These are phyloP conservation scores for Ophiostoma tasmaniense DNA, from an alignment of 2,329 filamentous ascomycete species.

Conservation along the genomic window DNA sequence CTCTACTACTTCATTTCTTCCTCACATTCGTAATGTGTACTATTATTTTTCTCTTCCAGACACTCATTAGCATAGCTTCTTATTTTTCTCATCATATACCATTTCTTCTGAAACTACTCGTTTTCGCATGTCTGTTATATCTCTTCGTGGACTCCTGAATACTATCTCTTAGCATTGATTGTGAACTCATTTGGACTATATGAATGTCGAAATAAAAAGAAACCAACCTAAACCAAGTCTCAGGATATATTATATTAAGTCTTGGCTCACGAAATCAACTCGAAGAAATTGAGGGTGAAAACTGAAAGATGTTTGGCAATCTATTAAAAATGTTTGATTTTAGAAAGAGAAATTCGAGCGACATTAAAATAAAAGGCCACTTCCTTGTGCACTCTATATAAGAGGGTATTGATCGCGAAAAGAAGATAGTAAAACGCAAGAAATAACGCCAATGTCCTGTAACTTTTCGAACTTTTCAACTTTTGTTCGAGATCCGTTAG, in stretches of 20 bases:
- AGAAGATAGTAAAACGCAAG: neutral
- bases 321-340: neutral
- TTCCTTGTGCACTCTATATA: neutral
- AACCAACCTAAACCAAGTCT: too few relatives aligned
- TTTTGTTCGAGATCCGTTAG: neutral
- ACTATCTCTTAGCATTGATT: too few relatives aligned
- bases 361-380: neutral
- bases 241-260: too few relatives aligned
- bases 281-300: too few relatives aligned
- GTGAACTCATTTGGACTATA: too few relatives aligned
- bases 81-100: neutral
- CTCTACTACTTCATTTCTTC: neutral
- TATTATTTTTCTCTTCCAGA: neutral
- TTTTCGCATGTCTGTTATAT: neutral
- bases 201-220: too few relatives aligned
- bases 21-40: slow-evolving; percentile 2
- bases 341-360: neutral
- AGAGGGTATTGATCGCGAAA: neutral
- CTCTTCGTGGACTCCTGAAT: too few relatives aligned
- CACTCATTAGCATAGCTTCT: slow-evolving; percentile 3
- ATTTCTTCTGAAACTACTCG: neutral
- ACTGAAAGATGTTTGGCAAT: too few relatives aligned
- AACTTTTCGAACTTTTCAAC: neutral
- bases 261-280: too few relatives aligned
- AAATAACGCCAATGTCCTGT: neutral